phyloP scores from a whole-genome alignment of 768 basidiomycete species.

The Tulasnella sp. region DNA sequence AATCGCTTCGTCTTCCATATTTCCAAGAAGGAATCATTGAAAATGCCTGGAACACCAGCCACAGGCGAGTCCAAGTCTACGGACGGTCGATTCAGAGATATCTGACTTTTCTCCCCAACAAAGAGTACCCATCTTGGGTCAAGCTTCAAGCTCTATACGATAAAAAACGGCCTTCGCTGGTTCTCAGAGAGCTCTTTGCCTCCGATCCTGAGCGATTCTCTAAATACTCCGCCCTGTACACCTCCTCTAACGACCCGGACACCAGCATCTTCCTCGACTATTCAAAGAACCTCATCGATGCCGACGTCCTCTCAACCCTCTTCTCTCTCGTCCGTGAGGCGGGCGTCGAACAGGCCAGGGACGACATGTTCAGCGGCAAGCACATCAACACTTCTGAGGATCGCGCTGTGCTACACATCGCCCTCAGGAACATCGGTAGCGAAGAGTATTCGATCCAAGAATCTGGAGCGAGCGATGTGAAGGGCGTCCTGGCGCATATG shows the following conservation, averaged over 20 bases:
- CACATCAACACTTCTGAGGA: slow-evolving; percentile 99
- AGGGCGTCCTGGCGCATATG: slow-evolving; percentile 79
- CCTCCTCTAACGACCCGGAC: slow-evolving; percentile 49
- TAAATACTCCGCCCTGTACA: slow-evolving; percentile 73
- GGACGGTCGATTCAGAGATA: not conserved
- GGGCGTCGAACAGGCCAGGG: slow-evolving; percentile 67
- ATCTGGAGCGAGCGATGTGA: slow-evolving; percentile 71
- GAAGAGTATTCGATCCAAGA: slow-evolving; percentile 70
- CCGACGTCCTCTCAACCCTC: slow-evolving; percentile 69
- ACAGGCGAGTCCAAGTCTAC: slow-evolving; percentile 10
- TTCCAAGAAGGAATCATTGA: not conserved
- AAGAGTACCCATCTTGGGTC: slow-evolving; percentile 89
- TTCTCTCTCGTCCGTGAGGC: slow-evolving; percentile 79
- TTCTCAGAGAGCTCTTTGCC: slow-evolving; percentile 88
- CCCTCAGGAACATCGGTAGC: slow-evolving; percentile 55
- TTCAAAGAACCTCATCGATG: slow-evolving; percentile 91
- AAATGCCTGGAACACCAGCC: slow-evolving; percentile 20
- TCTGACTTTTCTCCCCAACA: not conserved
- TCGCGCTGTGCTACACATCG: slow-evolving; percentile 91
- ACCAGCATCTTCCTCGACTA: slow-evolving; percentile 88
- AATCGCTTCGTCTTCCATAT: not conserved
- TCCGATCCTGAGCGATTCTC: slow-evolving; percentile 78
- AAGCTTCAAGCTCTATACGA: slow-evolving; percentile 81
- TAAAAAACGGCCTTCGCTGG: slow-evolving; percentile 55
- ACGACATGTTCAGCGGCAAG: slow-evolving; percentile 90